These are phyloP conservation scores for Beauveria medogensis DNA, from an alignment of 2,329 filamentous ascomycete genomes.

Conservation along the genomic window DNA sequence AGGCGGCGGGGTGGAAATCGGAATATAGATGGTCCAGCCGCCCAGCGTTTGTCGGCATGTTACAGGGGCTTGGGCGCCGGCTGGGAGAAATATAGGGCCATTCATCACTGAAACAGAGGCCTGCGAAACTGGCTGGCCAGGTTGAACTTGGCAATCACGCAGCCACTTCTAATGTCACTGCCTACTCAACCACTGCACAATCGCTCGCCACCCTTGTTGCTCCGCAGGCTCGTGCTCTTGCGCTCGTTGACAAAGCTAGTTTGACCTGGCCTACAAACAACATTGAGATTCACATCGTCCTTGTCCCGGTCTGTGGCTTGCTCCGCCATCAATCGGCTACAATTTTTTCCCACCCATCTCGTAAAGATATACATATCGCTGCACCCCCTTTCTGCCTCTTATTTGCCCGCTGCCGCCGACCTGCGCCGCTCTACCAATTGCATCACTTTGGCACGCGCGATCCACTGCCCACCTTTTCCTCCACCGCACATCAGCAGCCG, in stretches of 20 bases:
- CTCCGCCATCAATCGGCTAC: neutral
- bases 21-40: constrained; percentile 10
- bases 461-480: constrained; percentile 18
- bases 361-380: neutral
- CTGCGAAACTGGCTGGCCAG: neutral
- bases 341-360: neutral
- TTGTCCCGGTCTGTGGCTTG: neutral
- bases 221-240: constrained; percentile 8
- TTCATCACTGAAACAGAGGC: neutral
- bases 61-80: neutral
- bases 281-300: neutral
- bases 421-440: constrained; percentile 15
- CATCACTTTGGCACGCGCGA: constrained; percentile 22
- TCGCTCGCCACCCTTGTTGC: constrained; percentile 7
- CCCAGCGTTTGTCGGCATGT: neutral
- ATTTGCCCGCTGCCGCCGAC: neutral
- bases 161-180: neutral
- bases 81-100: neutral
- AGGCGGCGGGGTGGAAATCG: constrained; percentile 7
- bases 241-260: constrained; percentile 5
- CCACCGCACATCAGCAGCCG: constrained; percentile 11
- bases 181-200: neutral
- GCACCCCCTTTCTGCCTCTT: neutral
- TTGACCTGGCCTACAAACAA: neutral
- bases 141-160: neutral